phyloP scores from a whole-genome alignment of 495 filamentous ascomycete genomes.

The Aspergillus saccharolyticus region DNA sequence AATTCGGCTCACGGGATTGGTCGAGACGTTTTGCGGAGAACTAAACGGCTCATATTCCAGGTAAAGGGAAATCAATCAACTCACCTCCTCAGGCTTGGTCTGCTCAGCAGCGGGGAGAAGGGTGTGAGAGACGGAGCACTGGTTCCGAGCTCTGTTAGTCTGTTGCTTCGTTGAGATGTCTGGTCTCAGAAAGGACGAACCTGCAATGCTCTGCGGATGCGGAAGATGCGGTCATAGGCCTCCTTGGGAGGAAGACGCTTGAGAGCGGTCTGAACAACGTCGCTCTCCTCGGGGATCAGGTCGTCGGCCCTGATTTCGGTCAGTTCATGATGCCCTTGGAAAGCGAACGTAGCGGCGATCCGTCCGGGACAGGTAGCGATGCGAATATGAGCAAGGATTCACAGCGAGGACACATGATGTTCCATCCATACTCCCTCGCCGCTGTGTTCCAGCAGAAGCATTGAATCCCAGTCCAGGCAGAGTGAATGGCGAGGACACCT shows the following conservation, averaged over 20 bases:
- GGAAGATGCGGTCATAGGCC: slow-evolving; percentile 93
- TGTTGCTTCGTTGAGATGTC: slow-evolving; percentile 1
- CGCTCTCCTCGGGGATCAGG: slow-evolving; percentile 84
- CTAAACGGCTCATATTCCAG: slow-evolving; percentile 16
- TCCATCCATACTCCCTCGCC: not conserved
- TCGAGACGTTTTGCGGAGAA: slow-evolving; percentile 25
- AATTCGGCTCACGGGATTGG: slow-evolving; percentile 44
- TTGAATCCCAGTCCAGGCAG: not conserved
- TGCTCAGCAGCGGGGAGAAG: slow-evolving; percentile 77
- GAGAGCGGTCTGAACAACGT: slow-evolving; percentile 76
- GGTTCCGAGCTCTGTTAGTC: slow-evolving; percentile 28
- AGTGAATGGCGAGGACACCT: slow-evolving; percentile 25
- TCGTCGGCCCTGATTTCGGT: slow-evolving; percentile 71
- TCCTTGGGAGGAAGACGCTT: slow-evolving; percentile 86
- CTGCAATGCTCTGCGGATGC: slow-evolving; percentile 92
- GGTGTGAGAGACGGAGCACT: slow-evolving; percentile 81
- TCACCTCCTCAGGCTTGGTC: slow-evolving; percentile 69
- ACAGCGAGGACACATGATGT: slow-evolving; percentile 3
- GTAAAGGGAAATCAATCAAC: slow-evolving; percentile 17
- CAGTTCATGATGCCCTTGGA: slow-evolving; percentile 3
- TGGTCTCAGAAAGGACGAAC: slow-evolving; percentile 36
- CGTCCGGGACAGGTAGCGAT: slow-evolving; percentile 18
- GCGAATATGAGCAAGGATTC: slow-evolving; percentile 12
- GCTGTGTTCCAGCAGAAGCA: not conserved
- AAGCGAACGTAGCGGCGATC: slow-evolving; percentile 12